A percentile compares a stretch with the other conserved stretches of the same genome.
These are phyloP conservation scores for Claviceps sp. DNA, from an alignment of 2,329 filamentous ascomycete genomes.

Conservation along the genomic window DNA sequence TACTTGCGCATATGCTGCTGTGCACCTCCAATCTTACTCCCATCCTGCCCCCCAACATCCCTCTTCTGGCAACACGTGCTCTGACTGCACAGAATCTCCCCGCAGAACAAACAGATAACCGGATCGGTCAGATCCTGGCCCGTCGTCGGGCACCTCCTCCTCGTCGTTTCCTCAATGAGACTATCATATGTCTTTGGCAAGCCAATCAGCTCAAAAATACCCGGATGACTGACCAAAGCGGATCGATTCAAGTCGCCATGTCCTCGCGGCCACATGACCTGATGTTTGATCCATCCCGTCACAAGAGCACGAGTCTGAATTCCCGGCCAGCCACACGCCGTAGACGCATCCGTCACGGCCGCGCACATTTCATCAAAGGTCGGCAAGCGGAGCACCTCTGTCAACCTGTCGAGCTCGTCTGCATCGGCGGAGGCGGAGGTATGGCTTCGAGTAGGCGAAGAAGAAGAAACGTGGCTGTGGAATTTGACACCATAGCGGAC, in stretches of 20 bases:
- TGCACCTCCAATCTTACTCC: slow-evolving; percentile 58
- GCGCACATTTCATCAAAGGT: slow-evolving; percentile 66
- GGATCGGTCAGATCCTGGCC: slow-evolving; percentile 87
- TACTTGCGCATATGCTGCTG: slow-evolving; percentile 83
- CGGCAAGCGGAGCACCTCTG: slow-evolving; percentile 61
- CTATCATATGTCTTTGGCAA: slow-evolving; percentile 85
- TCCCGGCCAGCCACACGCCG: slow-evolving; percentile 35
- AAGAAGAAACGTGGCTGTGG: slow-evolving; percentile 49
- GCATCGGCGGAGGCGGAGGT: slow-evolving; percentile 27
- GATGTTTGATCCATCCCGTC: slow-evolving; percentile 62
- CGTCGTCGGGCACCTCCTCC: slow-evolving; percentile 70
- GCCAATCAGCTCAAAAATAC: slow-evolving; percentile 87
- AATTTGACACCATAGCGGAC: slow-evolving; percentile 84
- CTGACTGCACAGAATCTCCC: slow-evolving; percentile 93
- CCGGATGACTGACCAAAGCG: slow-evolving; percentile 59
- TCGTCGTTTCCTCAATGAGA: slow-evolving; percentile 82
- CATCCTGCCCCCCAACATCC: slow-evolving; percentile 29
- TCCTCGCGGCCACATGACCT: slow-evolving; percentile 28
- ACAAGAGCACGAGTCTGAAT: slow-evolving; percentile 30
- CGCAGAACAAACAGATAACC: slow-evolving; percentile 85
- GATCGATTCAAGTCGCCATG: slow-evolving; percentile 22
- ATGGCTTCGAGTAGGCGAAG: slow-evolving; percentile 37
- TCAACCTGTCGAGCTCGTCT: slow-evolving; percentile 72
- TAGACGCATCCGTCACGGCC: slow-evolving; percentile 34
- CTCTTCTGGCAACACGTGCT: slow-evolving; percentile 75